A percentile compares a stretch with the other conserved stretches of the same genome.
These are phyloP conservation scores for Ceratobasidium sp. DNA, from an alignment of 1,284 basidiomycete species.

Conservation along the genomic window DNA sequence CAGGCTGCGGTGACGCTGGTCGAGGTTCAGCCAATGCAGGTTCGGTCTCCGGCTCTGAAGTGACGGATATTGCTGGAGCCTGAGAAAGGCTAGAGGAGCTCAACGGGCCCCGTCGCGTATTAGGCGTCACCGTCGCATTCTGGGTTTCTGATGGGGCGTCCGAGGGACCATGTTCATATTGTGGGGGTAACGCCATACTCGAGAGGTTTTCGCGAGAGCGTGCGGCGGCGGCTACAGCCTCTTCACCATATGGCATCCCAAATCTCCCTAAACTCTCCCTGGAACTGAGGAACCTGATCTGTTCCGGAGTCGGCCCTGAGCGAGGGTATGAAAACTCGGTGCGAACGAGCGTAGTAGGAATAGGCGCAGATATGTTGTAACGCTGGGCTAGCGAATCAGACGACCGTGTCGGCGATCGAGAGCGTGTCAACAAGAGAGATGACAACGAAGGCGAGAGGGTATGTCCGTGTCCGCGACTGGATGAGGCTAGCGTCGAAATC, in stretches of 20 bases:
- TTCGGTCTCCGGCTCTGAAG: not conserved
- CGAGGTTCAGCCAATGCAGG: not conserved
- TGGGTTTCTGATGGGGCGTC: slow-evolving; percentile 21
- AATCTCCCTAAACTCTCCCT: slow-evolving; percentile 58
- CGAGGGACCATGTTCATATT: slow-evolving; percentile 1
- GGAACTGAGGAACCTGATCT: slow-evolving; percentile 59
- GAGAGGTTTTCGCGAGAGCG: slow-evolving; percentile 39
- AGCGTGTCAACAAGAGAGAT: slow-evolving; percentile 9
- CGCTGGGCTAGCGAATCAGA: slow-evolving; percentile 21
- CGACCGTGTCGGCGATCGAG: slow-evolving; percentile 25
- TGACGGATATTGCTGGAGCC: not conserved
- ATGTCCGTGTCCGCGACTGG: not conserved
- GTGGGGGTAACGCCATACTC: not conserved
- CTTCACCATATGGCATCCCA: slow-evolving; percentile 60
- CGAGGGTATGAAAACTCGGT: slow-evolving; percentile 60
- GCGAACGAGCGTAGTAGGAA: slow-evolving; percentile 59
- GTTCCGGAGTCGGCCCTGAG: slow-evolving; percentile 61
- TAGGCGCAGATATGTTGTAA: slow-evolving; percentile 57
- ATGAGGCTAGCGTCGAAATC: slow-evolving; percentile 20
- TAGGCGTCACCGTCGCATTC: not conserved
- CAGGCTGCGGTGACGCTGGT: not conserved
- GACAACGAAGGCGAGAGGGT: slow-evolving; percentile 31
- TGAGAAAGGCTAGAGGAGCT: not conserved
- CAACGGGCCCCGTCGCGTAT: not conserved
- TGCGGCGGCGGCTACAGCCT: slow-evolving; percentile 56